Conservation (phyloP, 768 basidiomycete species). For the Kwoniella sp. region DNA sequence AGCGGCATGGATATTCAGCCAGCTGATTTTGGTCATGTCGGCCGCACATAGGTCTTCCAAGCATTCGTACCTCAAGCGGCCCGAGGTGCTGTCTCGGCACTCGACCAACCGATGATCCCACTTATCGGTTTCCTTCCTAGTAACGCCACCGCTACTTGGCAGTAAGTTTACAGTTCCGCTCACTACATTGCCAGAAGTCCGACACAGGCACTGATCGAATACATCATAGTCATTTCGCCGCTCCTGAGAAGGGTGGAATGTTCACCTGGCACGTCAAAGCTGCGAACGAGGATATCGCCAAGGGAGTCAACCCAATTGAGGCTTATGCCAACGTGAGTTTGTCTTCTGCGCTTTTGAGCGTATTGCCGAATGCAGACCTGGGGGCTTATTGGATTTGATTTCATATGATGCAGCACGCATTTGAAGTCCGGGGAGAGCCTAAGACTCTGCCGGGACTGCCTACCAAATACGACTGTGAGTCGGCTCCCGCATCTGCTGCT, state of each 20-base stretch:
- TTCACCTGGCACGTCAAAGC: background rate
- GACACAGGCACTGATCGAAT: no score
- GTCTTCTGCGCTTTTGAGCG: no score
- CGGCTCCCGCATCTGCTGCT: no score
- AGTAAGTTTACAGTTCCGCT: conserved; percentile 21
- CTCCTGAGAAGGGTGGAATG: conserved; percentile 15
- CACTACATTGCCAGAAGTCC: background rate
- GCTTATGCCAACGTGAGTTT: conserved; percentile 22
- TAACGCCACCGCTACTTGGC: conserved; percentile 24
- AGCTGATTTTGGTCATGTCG: background rate
- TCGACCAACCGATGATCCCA: conserved; percentile 5
- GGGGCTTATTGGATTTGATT: no score
- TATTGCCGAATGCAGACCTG: no score
- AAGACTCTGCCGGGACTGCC: conserved; percentile 30
- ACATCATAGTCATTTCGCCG: conserved; percentile 16
- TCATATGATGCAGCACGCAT: conserved; percentile 17
- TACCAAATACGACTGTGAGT: conserved; percentile 34
- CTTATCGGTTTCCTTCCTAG: conserved; percentile 25
- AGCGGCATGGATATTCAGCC: background rate
- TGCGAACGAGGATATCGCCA: conserved; percentile 17
- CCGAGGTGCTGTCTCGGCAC: background rate
- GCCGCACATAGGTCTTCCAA: conserved; percentile 32
- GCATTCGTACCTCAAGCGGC: conserved; percentile 28
- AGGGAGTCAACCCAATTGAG: conserved; percentile 17
- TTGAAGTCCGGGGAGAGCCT: conserved; percentile 19